Base-by-base conservation (phyloP, 257 asterid genomes). In the Forsythia viridissima region DNA sequence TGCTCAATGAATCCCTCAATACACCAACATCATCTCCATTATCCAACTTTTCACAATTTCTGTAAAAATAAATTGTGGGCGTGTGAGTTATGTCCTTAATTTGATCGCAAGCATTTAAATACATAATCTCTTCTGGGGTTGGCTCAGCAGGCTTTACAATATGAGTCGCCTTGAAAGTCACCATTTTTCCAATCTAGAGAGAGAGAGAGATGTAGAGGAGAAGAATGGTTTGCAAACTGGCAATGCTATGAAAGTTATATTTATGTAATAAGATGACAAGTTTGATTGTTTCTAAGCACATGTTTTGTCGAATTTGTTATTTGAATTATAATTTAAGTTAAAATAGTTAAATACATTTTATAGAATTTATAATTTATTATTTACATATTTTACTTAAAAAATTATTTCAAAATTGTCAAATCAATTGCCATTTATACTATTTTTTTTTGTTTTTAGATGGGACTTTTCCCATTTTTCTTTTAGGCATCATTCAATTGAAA, bases 21-120 rank as follows among this genome's bases (percentile, higher is more conserved):
- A 74, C 41, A 0, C 71, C 34, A 20, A 81, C 18, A 1, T 67
- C 69, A 18, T 86, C 79, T 2, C 4, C 71, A 30, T 84, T 52
- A 24, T 80, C 80, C 5, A 82, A 57, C 1, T 82, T 57, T 1
- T 83, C n/a, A 44, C 84, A 70, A 63, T 84, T 80, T 0, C 61
- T 52, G 83, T 89, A 92, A 81, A 92, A 87, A 70, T 90, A 92
- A 66, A 90, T 77, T 1, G 89, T 85, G 0, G 94, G 94, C 1
- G 90, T 80, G 80, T 92, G 97, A 0, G 85, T 52, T 30, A 87
- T 48, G 66, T 89, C 89, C 65, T 81, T 82, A 75, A 90, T 83
- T 81, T 90, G 93, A 66, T 92, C 95, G 40, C 86, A 81, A 15
- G 87, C 84, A 66, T 87, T 84, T 4, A 89, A 5, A 82, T 80